A percentile compares a stretch with the other conserved stretches of the same genome.
phyloP scores from a whole-genome alignment of 73 alveolate species.

The Stentor roeselii region DNA sequence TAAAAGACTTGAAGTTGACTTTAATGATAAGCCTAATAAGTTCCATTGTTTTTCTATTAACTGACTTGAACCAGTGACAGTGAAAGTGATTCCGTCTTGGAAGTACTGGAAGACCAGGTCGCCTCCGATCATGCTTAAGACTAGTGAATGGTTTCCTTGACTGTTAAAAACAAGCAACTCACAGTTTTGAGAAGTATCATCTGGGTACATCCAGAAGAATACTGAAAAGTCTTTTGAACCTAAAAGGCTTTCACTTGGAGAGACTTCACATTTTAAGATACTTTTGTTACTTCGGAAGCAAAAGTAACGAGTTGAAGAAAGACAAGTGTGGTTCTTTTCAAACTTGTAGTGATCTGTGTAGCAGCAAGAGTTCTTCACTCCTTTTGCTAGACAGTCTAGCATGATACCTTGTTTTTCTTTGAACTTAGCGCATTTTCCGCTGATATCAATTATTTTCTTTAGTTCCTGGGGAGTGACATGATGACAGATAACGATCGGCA shows the following conservation, averaged over 20 bases:
- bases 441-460: slow-evolving; percentile 18
- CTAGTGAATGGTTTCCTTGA: background rate
- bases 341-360: background rate
- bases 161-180: background rate
- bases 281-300: slow-evolving; percentile 1
- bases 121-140: background rate
- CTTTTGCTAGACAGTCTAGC: background rate
- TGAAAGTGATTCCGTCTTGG: background rate
- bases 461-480: slow-evolving; percentile 21
- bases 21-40: background rate
- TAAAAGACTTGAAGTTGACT: background rate
- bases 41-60: slow-evolving; percentile 1
- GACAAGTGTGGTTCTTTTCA: background rate
- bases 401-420: background rate
- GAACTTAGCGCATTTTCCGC: background rate
- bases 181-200: background rate
- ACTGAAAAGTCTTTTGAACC: slow-evolving; percentile 10
- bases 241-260: background rate
- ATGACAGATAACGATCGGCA: background rate
- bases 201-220: slow-evolving; percentile 4
- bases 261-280: background rate
- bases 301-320: slow-evolving; percentile 4
- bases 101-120: background rate
- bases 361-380: background rate
- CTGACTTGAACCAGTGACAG: background rate